phyloP scores from a whole-genome alignment of 495 filamentous ascomycete genomes.

The Annulohypoxylon maeteangense region DNA sequence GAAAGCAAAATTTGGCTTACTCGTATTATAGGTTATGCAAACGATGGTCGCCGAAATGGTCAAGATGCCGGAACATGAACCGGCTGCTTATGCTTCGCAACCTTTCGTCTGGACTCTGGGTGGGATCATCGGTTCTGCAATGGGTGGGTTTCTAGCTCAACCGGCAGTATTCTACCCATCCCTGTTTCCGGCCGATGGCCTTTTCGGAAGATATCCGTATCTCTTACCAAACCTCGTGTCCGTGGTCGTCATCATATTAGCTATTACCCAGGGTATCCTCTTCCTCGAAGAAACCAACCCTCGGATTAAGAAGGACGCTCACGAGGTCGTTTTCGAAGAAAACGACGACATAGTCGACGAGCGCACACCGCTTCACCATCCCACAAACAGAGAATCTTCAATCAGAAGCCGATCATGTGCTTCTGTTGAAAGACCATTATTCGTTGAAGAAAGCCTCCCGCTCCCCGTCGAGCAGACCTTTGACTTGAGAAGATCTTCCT shows the following conservation, averaged over 20 bases:
- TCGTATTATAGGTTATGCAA: constrained; percentile 68
- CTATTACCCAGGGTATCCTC: constrained; percentile 77
- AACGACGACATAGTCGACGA: constrained; percentile 35
- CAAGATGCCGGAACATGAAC: constrained; percentile 83
- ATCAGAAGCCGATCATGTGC: constrained; percentile 20
- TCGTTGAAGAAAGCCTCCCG: constrained; percentile 43
- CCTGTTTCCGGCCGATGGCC: constrained; percentile 71
- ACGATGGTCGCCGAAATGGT: constrained; percentile 91
- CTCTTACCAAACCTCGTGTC: constrained; percentile 88
- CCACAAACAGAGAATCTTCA: constrained; percentile 5
- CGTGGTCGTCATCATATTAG: constrained; percentile 72
- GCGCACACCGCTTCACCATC: constrained; percentile 38
- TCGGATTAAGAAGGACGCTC: constrained; percentile 3
- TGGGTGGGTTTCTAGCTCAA: constrained; percentile 83
- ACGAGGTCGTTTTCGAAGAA: constrained; percentile 30
- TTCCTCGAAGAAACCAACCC: constrained; percentile 92
- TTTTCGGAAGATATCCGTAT: constrained; percentile 83
- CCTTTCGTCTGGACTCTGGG: constrained; percentile 92
- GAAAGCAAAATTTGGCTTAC: neutral
- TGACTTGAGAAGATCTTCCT: constrained; percentile 45
- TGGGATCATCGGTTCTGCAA: constrained; percentile 79
- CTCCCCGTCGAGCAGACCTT: constrained; percentile 44
- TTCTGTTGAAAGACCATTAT: constrained; percentile 33
- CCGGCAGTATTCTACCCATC: constrained; percentile 79
- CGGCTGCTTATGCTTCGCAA: constrained; percentile 87